A percentile compares a stretch with the other conserved stretches of the same genome.
Conservation (phyloP, 2,329 filamentous ascomycete genomes). For the Phyllosticta capitalensis region DNA sequence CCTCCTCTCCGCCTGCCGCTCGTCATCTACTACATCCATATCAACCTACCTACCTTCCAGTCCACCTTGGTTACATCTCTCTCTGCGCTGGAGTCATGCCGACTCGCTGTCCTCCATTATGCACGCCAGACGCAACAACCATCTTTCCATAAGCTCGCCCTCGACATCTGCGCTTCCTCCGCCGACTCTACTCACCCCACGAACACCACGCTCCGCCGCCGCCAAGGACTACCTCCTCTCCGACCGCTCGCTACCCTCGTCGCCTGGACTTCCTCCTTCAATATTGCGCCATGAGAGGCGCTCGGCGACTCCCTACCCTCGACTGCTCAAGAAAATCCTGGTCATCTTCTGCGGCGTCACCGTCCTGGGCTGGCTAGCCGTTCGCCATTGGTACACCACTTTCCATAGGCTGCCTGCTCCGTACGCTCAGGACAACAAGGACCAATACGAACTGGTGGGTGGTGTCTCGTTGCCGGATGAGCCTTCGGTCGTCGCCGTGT, state of each 20-base stretch:
- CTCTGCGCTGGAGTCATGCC: slow-evolving; percentile 16
- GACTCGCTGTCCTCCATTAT: slow-evolving; percentile 22
- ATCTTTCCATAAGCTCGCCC: slow-evolving; percentile 36
- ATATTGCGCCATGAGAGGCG: slow-evolving; percentile 57
- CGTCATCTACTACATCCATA: not conserved
- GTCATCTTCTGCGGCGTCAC: slow-evolving; percentile 42
- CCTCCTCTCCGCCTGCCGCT: not conserved
- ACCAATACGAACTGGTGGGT: slow-evolving; percentile 57
- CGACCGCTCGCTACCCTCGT: slow-evolving; percentile 59
- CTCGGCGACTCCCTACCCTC: slow-evolving; percentile 42
- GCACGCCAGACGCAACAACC: slow-evolving; percentile 39
- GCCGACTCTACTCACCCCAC: slow-evolving; percentile 26
- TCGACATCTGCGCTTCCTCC: slow-evolving; percentile 25
- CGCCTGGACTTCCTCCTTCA: slow-evolving; percentile 59
- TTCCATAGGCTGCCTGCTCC: not conserved
- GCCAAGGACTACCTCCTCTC: slow-evolving; percentile 51
- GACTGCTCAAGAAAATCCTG: slow-evolving; percentile 47
- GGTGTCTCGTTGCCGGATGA: slow-evolving; percentile 59
- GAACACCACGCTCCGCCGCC: slow-evolving; percentile 30
- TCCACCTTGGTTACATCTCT: slow-evolving; percentile 8
- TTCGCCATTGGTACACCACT: not conserved
- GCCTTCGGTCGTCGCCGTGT: slow-evolving; percentile 62
- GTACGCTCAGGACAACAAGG: slow-evolving; percentile 21
- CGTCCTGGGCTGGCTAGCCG: slow-evolving; percentile 24
- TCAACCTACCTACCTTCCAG: slow-evolving; percentile 1